Base-by-base conservation (phyloP, 441 rosid species). In the Codiaeum variegatum region DNA sequence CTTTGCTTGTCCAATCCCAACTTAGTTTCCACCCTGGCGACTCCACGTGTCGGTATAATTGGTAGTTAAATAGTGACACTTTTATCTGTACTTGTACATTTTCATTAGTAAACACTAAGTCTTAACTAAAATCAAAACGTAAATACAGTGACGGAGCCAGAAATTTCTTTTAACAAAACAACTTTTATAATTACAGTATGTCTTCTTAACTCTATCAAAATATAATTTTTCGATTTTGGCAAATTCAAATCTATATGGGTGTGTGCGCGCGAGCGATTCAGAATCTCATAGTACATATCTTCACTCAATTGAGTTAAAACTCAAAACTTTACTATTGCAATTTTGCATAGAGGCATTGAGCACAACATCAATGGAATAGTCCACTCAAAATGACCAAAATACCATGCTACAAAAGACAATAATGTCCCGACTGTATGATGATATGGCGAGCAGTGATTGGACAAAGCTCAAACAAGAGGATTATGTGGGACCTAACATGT, bases 21-120 rank as follows among this genome's bases (percentile, higher is more conserved):
- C 84, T 84, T 58, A 93, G 49, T 71, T 78, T 87, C 97, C 96
- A 93, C 0, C 97, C 97, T 0, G 98, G 98, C 21, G 67, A 49
- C 46, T 90, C 96, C 7, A 93, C 73, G 55, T 91, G 98, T 4
- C 98, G 83, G 38, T 88, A 91, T 52, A 76, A 80, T 75, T 91
- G 97, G 81, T 11, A 84, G 82, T 91, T 93, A 62, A 69, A 82
- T 31, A 93, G 1, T 15, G 88, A 80, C 49, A 93, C 87, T 77
- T 19, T 81, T 31, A 85, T 77, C 98, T 92, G 74, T 36, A 73
- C 63, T 36, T 26, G 36, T 46, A 29, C 2, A 28, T 6, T 15
- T 15, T 49, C 67, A 51, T 34, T 9, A 28, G 47, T 46, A 8
- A 32, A 15, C 5, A 7, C 4, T 47, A 3, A 32, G 4, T 18